phyloP scores from a whole-genome alignment of 768 basidiomycete species.

The Candolleomyces aberdarensis region DNA sequence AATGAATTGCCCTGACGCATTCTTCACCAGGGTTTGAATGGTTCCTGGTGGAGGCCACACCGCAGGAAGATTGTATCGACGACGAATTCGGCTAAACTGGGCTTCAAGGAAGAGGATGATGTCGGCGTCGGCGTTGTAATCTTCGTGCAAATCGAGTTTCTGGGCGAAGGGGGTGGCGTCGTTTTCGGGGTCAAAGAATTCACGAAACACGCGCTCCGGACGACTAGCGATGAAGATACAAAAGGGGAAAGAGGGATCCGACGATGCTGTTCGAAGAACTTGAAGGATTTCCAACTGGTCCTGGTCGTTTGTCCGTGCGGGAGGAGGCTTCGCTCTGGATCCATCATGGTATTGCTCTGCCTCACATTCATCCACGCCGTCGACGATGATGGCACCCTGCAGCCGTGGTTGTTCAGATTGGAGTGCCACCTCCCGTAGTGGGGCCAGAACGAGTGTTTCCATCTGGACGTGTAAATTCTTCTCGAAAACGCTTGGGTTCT shows the following conservation, averaged over 20 bases:
- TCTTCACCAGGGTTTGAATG: background rate
- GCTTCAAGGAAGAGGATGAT: background rate
- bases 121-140: background rate
- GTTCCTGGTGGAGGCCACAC: background rate
- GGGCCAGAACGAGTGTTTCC: background rate
- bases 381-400: background rate
- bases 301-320: background rate
- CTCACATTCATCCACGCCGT: background rate
- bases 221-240: background rate
- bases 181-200: background rate
- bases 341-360: background rate
- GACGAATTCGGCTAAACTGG: background rate
- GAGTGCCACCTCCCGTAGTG: background rate
- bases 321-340: background rate
- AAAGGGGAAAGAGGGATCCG: background rate
- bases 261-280: background rate
- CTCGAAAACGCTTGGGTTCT: background rate
- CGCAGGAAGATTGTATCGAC: background rate
- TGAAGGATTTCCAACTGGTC: background rate
- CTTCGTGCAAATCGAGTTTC: background rate
- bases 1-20: background rate
- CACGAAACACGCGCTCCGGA: background rate
- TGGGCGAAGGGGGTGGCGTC: background rate
- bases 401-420: background rate
- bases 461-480: background rate